A percentile compares a stretch with the other conserved stretches of the same genome.
phyloP scores from a whole-genome alignment of 2,329 filamentous ascomycete species.

The Penicillium corylophilum region DNA sequence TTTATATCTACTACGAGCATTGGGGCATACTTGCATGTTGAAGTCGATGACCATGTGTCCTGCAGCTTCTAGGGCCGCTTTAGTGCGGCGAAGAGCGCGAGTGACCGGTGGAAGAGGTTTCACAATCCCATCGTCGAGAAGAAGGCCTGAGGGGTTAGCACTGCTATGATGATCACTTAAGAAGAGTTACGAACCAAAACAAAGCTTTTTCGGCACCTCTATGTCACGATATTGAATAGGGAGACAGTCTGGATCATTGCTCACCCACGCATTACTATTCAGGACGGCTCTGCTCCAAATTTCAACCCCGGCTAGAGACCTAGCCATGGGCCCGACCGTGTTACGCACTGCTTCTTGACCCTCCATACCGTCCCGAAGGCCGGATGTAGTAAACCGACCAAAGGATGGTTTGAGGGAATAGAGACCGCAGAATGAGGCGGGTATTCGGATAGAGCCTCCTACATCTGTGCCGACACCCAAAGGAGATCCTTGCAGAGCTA shows the following conservation, averaged over 20 bases:
- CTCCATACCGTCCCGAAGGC: background rate
- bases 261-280: background rate
- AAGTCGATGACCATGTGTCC: background rate
- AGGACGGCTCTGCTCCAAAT: background rate
- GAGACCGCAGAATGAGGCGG: conserved; percentile 67
- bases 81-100: background rate
- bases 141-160: background rate
- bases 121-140: conserved; percentile 2
- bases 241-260: background rate
- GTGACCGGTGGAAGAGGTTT: conserved; percentile 2
- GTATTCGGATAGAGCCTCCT: conserved; percentile 68
- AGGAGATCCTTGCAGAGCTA: conserved; percentile 1
- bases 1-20: background rate
- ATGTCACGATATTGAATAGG: too few relatives aligned
- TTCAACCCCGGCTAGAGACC: background rate
- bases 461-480: conserved; percentile 60
- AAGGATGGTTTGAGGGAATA: conserved; percentile 67
- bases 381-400: background rate
- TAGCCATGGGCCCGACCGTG: conserved; percentile 2
- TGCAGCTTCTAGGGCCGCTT: background rate
- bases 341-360: conserved; percentile 1
- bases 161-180: too few relatives aligned
- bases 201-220: too few relatives aligned
- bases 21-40: background rate
- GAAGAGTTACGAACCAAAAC: background rate